phyloP scores from a whole-genome alignment of 177 flowering plant genomes.

The Vitis hybrid region DNA sequence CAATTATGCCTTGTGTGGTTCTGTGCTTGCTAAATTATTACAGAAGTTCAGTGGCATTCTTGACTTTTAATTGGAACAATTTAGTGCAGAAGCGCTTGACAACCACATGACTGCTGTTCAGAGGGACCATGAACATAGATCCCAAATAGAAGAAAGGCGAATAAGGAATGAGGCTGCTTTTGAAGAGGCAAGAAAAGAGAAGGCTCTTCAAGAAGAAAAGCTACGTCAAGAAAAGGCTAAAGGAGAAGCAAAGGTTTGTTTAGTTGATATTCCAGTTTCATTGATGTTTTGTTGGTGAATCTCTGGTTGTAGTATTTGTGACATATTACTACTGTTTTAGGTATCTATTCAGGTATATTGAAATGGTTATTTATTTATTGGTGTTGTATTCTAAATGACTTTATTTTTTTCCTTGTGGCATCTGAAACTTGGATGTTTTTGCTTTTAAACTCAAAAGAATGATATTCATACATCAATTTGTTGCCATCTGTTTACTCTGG shows the following conservation, averaged over 20 bases:
- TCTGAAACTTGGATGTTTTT: too few species aligned
- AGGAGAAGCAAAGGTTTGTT: slow-evolving; percentile 74
- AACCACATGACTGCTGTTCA: slow-evolving; percentile 79
- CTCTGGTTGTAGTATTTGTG: not conserved
- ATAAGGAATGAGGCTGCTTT: slow-evolving; percentile 80
- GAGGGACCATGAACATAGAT: slow-evolving; percentile 77
- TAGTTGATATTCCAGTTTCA: slow-evolving; percentile 5
- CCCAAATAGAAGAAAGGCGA: slow-evolving; percentile 84
- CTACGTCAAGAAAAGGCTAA: slow-evolving; percentile 64
- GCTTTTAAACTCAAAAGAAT: too few species aligned
- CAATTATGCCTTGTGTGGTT: too few species aligned
- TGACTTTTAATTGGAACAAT: slow-evolving; percentile 1
- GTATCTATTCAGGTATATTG: not conserved
- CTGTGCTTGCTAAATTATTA: too few species aligned
- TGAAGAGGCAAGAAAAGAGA: slow-evolving; percentile 90
- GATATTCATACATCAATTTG: too few species aligned
- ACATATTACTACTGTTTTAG: not conserved
- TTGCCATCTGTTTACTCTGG: too few species aligned
- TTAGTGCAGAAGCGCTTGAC: slow-evolving; percentile 93
- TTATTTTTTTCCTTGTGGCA: too few species aligned
- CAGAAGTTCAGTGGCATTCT: too few species aligned
- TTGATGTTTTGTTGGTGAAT: not conserved
- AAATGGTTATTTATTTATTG: not conserved
- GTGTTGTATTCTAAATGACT: too few species aligned
- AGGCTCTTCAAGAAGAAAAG: slow-evolving; percentile 71